Evolutionary conservation across 2,329 filamentous ascomycete species (phyloP), one percentile per base, ranked within the genome.

Genomic region (Calonectria hawksworthii): DNA sequence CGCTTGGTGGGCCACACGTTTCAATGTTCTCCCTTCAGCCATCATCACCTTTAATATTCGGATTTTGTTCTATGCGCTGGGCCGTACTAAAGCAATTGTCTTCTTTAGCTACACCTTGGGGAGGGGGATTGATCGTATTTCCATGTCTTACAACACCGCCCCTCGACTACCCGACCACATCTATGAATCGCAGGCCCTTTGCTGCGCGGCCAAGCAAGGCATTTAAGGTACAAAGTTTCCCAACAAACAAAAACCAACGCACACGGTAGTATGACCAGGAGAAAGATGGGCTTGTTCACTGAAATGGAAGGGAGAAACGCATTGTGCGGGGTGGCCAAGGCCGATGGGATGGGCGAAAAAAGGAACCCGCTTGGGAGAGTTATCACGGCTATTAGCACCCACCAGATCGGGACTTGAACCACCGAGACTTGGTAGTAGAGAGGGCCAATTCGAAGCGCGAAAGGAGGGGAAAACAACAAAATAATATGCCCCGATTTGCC

Each of bases 31-130:
- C 68, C 38, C 28, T 61, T 69, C 38, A 74, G 71, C 26, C 54
- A 59, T 65, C 32, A 41, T 64, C 30, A 59, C n/a, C n/a, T n/a
- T 74, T 26, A 61, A 72, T 52, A 73, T 54, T 54, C 3, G 67
- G 36, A 73, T 10, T 78, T 54, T 78, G 34, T 70, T 79, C 73
- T 80, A 80, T 79, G 50, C 61, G 63, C 68, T 69, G 47, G 68
- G 64, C 63, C 50, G 56, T 63, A 38, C 64, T n/a, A 52, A 70
- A 76, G 64, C 70, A 52, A 38, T 44, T 52, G 32, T 50, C 68
- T 47, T 74, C 32, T 54, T 16, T 51, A 47, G 54, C 66, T 74
- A 66, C 63, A 64, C 70, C 75, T 79, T 30, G 30, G 65, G 26
- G 30, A 63, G 34, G 36, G 68, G 38, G 61, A 13, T 65, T 32